These are phyloP conservation scores for Ploettnerulaceae sp. DNA, from an alignment of 2,329 filamentous ascomycete genomes.

Conservation along the genomic window DNA sequence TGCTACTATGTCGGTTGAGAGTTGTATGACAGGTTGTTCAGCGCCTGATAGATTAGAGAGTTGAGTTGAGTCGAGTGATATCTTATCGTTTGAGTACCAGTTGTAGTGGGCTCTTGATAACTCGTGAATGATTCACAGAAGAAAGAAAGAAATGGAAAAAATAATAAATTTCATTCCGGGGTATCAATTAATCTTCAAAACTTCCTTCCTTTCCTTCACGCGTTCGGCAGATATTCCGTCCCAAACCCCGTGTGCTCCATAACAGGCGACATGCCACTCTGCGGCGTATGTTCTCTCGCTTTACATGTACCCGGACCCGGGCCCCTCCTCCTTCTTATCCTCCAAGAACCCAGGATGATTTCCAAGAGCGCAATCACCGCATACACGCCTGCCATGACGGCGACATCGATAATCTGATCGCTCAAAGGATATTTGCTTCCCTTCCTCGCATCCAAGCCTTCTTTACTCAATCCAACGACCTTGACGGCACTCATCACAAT, in stretches of 20 bases:
- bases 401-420: constrained; percentile 34
- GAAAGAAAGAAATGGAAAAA: too few species aligned
- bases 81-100: too few species aligned
- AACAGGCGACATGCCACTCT: constrained; percentile 16
- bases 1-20: too few species aligned
- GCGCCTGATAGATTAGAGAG: too few species aligned
- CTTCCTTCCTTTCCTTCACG: too few species aligned
- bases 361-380: constrained; percentile 30
- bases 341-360: constrained; percentile 24
- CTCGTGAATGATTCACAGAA: too few species aligned
- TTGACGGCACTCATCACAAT: constrained; percentile 31
- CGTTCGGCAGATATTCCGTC: too few species aligned
- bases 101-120: too few species aligned
- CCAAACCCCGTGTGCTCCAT: constrained; percentile 6
- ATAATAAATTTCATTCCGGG: too few species aligned
- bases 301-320: not conserved
- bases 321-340: constrained; percentile 10
- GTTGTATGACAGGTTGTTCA: too few species aligned
- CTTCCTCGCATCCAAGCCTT: constrained; percentile 28
- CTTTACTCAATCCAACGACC: constrained; percentile 29
- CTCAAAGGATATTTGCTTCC: constrained; percentile 32
- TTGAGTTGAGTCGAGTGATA: too few species aligned
- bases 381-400: constrained; percentile 35
- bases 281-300: constrained; percentile 7
- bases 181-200: too few species aligned